Base-by-base conservation (phyloP, 164 flowering plant species). In the Euptelea pleiosperma region DNA sequence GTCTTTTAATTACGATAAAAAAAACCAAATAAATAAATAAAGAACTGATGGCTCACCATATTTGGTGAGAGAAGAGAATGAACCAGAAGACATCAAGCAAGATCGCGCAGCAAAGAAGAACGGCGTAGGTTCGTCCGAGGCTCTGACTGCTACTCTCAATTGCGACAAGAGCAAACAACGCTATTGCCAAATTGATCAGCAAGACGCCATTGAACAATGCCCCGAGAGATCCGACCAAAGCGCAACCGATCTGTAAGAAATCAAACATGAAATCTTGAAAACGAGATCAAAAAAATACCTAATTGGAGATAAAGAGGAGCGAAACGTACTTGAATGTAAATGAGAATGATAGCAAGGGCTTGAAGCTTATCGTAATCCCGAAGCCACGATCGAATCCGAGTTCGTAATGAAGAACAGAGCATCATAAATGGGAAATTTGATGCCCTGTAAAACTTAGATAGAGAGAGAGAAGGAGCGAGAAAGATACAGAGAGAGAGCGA, bases 61-160 rank as follows among this genome's bases (percentile, higher is more conserved):
- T 86, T 4, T 79, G 77, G 22, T 54, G 58, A 8, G 82, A 58
- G 70, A 89, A 91, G n/a, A 91, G 73, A 53, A 81, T 57, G 72
- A 91, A 82, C 96, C 96, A 89, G 2, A 51, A 58, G 50, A 83
- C 28, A 62, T 91, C 98, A 19, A 91, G 77, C 52, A 87, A 48
- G 57, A 87, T 65, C 3, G 84, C 70, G 63, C 66, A 81, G 68
- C 64, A 76, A 50, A 91, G 89, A 60, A 91, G 87, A 60, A 82
- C 74, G 24, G 96, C 96, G 37, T 91, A 91, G n/a, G 90, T 81
- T 0, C 96, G 75, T 33, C 81, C 96, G 7, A 89, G 84, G 42
- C 85, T 79, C 76, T 89, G 98, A 59, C 89, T 89, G 74, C 84
- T 82, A 61, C 89, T 89, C 77, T 89, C 95, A 41, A 89, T 83